phyloP scores from a whole-genome alignment of 805 yeast species.

The Cyberlindnera americana region DNA sequence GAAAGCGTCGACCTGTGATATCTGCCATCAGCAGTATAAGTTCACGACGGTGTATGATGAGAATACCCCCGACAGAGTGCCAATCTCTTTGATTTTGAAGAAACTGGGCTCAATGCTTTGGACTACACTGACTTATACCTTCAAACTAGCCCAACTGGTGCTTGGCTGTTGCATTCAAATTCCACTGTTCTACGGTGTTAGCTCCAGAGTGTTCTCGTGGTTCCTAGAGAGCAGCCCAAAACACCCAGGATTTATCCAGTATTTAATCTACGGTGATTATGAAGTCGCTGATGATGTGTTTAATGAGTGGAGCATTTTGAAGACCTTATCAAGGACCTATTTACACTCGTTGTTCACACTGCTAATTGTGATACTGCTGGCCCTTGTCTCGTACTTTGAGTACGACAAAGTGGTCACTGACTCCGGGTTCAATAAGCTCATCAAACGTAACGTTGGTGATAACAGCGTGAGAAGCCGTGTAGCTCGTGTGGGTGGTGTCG shows the following conservation, averaged over 20 bases:
- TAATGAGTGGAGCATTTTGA: slow-evolving; percentile 5
- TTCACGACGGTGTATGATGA: slow-evolving; percentile 64
- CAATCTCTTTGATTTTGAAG: slow-evolving; percentile 44
- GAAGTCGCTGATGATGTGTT: slow-evolving; percentile 19
- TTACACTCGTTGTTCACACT: slow-evolving; percentile 34
- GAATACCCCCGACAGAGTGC: slow-evolving; percentile 62
- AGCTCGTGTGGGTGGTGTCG: too few species aligned
- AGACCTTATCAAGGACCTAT: slow-evolving; percentile 13
- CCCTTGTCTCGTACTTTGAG: slow-evolving; percentile 48
- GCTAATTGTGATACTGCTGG: slow-evolving; percentile 37
- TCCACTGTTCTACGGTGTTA: slow-evolving; percentile 56
- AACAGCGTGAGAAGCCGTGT: slow-evolving; percentile 1
- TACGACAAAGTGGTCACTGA: slow-evolving; percentile 73
- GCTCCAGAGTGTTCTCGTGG: slow-evolving; percentile 53
- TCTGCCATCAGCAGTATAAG: slow-evolving; percentile 73
- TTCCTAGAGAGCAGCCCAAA: slow-evolving; percentile 53
- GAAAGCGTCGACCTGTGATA: slow-evolving; percentile 67
- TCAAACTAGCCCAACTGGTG: slow-evolving; percentile 19
- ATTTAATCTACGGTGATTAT: slow-evolving; percentile 27
- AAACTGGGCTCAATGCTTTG: slow-evolving; percentile 29
- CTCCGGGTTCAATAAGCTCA: slow-evolving; percentile 59
- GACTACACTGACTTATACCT: slow-evolving; percentile 15
- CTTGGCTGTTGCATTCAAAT: slow-evolving; percentile 45
- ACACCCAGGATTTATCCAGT: slow-evolving; percentile 24
- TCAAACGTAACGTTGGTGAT: slow-evolving; percentile 56